Evolutionary conservation across 1,139 yeast genomes (phyloP).

Genomic region (Scheffersomyces insectosa): DNA sequence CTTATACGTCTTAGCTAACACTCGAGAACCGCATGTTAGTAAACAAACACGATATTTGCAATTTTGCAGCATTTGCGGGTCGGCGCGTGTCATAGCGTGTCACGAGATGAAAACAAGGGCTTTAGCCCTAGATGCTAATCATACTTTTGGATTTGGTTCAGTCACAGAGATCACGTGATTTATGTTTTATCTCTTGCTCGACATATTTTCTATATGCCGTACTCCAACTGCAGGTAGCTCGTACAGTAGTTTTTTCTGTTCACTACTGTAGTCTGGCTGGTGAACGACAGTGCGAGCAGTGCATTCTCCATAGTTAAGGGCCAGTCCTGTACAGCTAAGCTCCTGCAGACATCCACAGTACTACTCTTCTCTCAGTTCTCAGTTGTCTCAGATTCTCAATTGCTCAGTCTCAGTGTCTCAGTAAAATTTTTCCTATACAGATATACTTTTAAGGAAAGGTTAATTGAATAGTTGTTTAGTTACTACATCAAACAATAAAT

Average conservation of each 20-base stretch:
- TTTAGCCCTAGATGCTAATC: too few relatives aligned
- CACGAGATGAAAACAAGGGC: background rate
- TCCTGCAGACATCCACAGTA: background rate
- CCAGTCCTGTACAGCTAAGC: too few relatives aligned
- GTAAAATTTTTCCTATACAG: constrained; percentile 14
- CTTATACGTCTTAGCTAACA: too few relatives aligned
- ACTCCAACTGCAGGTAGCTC: too few relatives aligned
- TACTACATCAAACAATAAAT: constrained; percentile 21
- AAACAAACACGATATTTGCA: background rate
- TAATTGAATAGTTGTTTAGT: constrained; percentile 7
- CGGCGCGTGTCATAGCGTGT: background rate
- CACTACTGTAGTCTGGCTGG: too few relatives aligned
- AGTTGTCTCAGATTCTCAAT: background rate
- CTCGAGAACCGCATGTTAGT: background rate
- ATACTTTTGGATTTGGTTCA: too few relatives aligned
- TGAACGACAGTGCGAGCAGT: too few relatives aligned
- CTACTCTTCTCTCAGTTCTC: background rate
- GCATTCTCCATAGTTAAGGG: too few relatives aligned
- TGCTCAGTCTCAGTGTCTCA: background rate
- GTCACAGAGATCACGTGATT: too few relatives aligned
- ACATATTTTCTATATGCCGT: too few relatives aligned
- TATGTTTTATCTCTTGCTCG: too few relatives aligned
- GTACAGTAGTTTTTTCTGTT: too few relatives aligned
- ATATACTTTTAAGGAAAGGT: constrained; percentile 10
- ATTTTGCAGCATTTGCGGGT: background rate